Conservation (phyloP, 2,329 filamentous ascomycete genomes). For the Corniculantispora saksenae region DNA sequence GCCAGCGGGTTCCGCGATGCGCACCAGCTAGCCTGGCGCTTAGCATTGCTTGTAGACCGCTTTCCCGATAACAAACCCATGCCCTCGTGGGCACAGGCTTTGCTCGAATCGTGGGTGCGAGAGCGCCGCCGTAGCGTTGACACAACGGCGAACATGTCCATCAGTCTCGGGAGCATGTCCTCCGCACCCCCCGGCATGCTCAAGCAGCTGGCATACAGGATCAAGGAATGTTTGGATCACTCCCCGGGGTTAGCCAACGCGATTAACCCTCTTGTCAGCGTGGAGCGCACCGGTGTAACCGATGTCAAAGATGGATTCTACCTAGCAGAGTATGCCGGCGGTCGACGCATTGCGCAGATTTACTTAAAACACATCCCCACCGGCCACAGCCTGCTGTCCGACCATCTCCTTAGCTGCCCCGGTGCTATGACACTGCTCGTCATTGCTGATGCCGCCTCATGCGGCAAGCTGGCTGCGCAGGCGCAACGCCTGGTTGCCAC, state of each 20-base stretch:
- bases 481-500: not conserved
- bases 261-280: conserved; percentile 9
- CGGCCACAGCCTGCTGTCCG: conserved; percentile 4
- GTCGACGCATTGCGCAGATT: conserved; percentile 19
- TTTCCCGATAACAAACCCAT: conserved; percentile 1
- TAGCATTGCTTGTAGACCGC: conserved; percentile 21
- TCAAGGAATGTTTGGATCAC: conserved; percentile 17
- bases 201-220: not conserved
- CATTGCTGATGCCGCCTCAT: not conserved
- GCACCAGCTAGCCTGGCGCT: conserved; percentile 36
- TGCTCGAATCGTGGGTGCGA: conserved; percentile 21
- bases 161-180: not conserved
- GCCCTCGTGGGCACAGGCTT: not conserved
- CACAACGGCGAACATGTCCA: conserved; percentile 10
- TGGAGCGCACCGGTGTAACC: conserved; percentile 20
- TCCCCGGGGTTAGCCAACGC: not conserved
- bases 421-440: conserved; percentile 17
- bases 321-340: conserved; percentile 4
- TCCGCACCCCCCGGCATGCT: conserved; percentile 7
- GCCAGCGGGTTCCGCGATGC: conserved; percentile 38
- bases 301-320: conserved; percentile 19
- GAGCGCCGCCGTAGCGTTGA: conserved; percentile 27
- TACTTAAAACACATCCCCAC: not conserved
- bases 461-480: not conserved
- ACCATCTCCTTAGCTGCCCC: conserved; percentile 1